A percentile compares a stretch with the other conserved stretches of the same genome.
These are phyloP conservation scores for Rhynchospora breviuscula DNA, from an alignment of 176 grass and related monocot species.

Conservation along the genomic window DNA sequence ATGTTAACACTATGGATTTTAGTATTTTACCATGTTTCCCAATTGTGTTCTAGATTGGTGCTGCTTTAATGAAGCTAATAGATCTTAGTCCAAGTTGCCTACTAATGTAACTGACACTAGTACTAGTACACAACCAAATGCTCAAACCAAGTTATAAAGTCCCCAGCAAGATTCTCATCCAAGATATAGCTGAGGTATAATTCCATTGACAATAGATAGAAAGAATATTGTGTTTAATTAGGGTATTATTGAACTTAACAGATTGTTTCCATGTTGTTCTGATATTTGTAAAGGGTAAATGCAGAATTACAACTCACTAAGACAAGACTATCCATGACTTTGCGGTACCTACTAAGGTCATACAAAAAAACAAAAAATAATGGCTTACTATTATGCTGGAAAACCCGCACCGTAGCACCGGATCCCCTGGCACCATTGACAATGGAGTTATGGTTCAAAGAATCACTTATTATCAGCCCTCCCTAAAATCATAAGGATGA, in stretches of 20 bases:
- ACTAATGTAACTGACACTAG: not conserved
- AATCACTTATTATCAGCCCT: constrained; percentile 75
- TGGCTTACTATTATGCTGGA: constrained; percentile 75
- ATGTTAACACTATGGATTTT: not conserved
- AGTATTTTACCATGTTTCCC: not conserved
- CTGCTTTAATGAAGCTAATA: not conserved
- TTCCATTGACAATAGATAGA: not conserved
- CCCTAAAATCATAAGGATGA: constrained; percentile 36
- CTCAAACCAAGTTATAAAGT: not conserved
- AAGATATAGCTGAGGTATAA: not conserved
- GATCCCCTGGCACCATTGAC: constrained; percentile 77
- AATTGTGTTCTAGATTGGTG: not conserved
- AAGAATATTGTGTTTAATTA: not conserved
- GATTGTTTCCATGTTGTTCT: not conserved
- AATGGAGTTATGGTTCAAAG: constrained; percentile 83
- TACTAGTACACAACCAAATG: not conserved
- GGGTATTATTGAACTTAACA: not conserved
- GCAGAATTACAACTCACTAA: not conserved
- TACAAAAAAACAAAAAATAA: not conserved
- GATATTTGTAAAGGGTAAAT: not conserved
- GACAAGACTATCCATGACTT: not conserved
- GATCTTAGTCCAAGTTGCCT: not conserved
- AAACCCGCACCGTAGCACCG: constrained; percentile 61
- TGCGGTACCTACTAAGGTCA: not conserved
- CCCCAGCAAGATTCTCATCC: not conserved